phyloP scores from a whole-genome alignment of 352 stramenopile genomes.

The Globisporangium takayamanum region DNA sequence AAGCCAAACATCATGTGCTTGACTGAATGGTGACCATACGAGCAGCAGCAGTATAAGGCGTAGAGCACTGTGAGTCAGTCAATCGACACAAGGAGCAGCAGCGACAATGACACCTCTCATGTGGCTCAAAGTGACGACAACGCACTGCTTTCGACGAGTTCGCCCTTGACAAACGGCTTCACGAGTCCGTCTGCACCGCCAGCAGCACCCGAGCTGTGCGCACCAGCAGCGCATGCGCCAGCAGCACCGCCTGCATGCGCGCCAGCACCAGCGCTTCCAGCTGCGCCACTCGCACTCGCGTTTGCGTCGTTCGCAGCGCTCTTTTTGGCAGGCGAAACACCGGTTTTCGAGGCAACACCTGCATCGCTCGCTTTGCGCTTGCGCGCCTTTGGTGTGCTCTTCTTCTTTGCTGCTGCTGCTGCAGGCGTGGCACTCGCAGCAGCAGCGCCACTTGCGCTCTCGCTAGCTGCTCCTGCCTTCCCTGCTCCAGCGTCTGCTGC shows the following conservation, averaged over 20 bases:
- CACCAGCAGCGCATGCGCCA: background rate
- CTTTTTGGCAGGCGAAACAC: constrained; percentile 33
- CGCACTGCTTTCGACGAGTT: constrained; percentile 79
- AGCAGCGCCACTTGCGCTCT: background rate
- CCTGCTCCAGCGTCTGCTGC: constrained; percentile 3
- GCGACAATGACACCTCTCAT: background rate
- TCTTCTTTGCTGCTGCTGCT: constrained; percentile 48
- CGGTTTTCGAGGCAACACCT: constrained; percentile 23
- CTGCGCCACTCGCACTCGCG: background rate
- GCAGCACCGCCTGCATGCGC: constrained; percentile 8
- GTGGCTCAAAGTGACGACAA: constrained; percentile 6
- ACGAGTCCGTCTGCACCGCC: constrained; percentile 17
- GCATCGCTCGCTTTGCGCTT: constrained; percentile 76
- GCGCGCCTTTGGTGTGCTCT: constrained; percentile 51
- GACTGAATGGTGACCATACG: constrained; percentile 27
- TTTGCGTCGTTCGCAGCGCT: constrained; percentile 11
- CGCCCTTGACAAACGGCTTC: constrained; percentile 75
- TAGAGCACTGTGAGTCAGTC: background rate
- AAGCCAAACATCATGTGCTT: constrained; percentile 90
- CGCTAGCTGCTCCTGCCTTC: background rate
- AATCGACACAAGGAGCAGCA: background rate
- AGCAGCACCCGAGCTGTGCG: constrained; percentile 8
- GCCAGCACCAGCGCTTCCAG: constrained; percentile 1
- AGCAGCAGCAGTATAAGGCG: background rate
- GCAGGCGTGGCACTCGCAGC: background rate